These are phyloP conservation scores for Phaeoacremonium minimum DNA, from an alignment of 2,329 filamentous ascomycete genomes.

Conservation along the genomic window DNA sequence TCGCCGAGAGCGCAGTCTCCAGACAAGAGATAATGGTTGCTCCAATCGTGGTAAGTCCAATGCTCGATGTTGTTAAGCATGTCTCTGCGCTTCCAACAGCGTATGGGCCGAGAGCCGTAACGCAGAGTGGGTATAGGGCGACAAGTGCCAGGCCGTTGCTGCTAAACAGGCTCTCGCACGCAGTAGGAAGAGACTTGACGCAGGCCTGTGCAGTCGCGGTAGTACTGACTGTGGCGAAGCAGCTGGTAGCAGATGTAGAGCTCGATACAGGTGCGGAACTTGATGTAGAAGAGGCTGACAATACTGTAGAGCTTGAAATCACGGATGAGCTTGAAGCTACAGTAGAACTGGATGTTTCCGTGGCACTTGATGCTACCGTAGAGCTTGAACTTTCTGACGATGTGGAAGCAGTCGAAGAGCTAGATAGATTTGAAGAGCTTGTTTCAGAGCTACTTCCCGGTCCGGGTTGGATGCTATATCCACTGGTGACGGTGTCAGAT, in stretches of 20 bases:
- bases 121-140: constrained; percentile 3
- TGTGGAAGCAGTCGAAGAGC: background rate
- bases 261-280: background rate
- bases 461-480: background rate
- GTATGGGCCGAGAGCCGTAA: constrained; percentile 10
- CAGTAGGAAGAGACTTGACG: constrained; percentile 3
- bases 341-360: background rate
- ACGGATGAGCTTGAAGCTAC: background rate
- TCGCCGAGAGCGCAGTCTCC: background rate
- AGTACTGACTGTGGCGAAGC: constrained; percentile 3
- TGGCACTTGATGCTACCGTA: background rate
- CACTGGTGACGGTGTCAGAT: background rate
- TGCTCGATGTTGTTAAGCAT: constrained; percentile 7
- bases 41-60: constrained; percentile 1
- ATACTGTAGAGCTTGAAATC: constrained; percentile 1
- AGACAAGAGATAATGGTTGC: constrained; percentile 8
- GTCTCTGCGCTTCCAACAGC: constrained; percentile 2
- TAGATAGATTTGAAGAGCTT: background rate
- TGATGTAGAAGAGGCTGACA: constrained; percentile 1
- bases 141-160: constrained; percentile 2
- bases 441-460: background rate
- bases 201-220: constrained; percentile 5
- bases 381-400: background rate
- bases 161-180: constrained; percentile 4
- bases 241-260: background rate